phyloP scores from a whole-genome alignment of 2,329 filamentous ascomycete species.

The Delphinella strobiligena region DNA sequence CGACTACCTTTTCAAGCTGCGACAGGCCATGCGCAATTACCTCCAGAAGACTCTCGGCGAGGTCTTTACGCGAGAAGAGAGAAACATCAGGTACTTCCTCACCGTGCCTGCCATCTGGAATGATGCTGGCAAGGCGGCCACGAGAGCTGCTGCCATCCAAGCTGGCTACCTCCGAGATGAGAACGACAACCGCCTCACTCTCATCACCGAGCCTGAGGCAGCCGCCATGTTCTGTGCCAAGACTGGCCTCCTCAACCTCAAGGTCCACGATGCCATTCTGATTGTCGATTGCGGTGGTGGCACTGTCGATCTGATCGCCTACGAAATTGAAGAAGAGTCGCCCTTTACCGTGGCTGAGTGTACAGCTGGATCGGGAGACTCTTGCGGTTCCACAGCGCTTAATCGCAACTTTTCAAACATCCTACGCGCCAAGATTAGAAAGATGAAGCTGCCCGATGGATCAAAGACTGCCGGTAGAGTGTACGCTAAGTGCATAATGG shows the following conservation, averaged over 20 bases:
- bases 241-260: constrained; percentile 87
- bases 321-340: constrained; percentile 95
- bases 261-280: constrained; percentile 95
- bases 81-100: constrained; percentile 94
- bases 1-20: constrained; percentile 96
- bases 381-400: constrained; percentile 92
- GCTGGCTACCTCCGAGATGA: constrained; percentile 93
- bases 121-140: constrained; percentile 94
- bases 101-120: constrained; percentile 99
- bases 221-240: constrained; percentile 97
- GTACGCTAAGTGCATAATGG: constrained; percentile 99
- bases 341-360: constrained; percentile 96
- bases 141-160: constrained; percentile 88
- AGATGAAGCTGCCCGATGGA: constrained; percentile 97
- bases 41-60: constrained; percentile 93
- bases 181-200: constrained; percentile 89
- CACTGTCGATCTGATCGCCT: constrained; percentile 96
- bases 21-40: constrained; percentile 91
- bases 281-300: constrained; percentile 98
- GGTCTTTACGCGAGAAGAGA: constrained; percentile 94
- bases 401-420: constrained; percentile 99
- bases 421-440: constrained; percentile 89
- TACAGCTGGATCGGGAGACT: constrained; percentile 92
- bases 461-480: constrained; percentile 97
- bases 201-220: constrained; percentile 93